phyloP scores from a whole-genome alignment of 1,284 basidiomycete species.

The Calocybe gambosa region DNA sequence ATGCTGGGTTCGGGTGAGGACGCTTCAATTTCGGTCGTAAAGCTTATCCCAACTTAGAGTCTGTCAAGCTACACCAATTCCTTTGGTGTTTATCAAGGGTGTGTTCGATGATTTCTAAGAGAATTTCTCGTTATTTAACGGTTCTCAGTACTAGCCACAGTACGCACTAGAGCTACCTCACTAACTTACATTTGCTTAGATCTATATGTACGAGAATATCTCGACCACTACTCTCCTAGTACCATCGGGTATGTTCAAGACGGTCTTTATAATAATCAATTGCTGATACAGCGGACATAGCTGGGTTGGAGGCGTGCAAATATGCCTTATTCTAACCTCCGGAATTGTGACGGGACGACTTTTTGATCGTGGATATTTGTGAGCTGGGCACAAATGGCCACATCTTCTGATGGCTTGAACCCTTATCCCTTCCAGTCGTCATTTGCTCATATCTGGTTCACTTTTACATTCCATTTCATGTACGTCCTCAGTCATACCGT shows the following conservation, averaged over 20 bases:
- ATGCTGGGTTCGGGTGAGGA: constrained; percentile 16
- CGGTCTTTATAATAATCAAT: not conserved
- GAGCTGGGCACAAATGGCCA: constrained; percentile 10
- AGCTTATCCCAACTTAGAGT: not conserved
- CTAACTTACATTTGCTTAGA: constrained; percentile 1
- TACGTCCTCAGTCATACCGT: constrained; percentile 13
- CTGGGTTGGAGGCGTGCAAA: constrained; percentile 38
- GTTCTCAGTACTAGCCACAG: not conserved
- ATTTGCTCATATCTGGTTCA: constrained; percentile 27
- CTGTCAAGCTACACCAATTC: constrained; percentile 15
- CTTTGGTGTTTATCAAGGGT: constrained; percentile 20
- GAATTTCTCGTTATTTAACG: not conserved
- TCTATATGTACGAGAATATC: constrained; percentile 12
- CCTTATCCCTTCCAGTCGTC: constrained; percentile 18
- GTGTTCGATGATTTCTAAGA: not conserved
- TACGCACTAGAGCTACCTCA: not conserved
- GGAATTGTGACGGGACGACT: constrained; percentile 30
- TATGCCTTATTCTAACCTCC: constrained; percentile 31
- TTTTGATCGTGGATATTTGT: constrained; percentile 39
- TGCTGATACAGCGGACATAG: constrained; percentile 18
- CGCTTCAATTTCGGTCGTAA: not conserved
- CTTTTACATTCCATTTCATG: constrained; percentile 27
- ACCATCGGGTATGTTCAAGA: constrained; percentile 11
- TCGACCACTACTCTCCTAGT: constrained; percentile 10
- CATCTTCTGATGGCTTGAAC: not conserved